Conservation (phyloP, 2,329 filamentous ascomycete genomes). For the Neoscytalidium dimidiatum region DNA sequence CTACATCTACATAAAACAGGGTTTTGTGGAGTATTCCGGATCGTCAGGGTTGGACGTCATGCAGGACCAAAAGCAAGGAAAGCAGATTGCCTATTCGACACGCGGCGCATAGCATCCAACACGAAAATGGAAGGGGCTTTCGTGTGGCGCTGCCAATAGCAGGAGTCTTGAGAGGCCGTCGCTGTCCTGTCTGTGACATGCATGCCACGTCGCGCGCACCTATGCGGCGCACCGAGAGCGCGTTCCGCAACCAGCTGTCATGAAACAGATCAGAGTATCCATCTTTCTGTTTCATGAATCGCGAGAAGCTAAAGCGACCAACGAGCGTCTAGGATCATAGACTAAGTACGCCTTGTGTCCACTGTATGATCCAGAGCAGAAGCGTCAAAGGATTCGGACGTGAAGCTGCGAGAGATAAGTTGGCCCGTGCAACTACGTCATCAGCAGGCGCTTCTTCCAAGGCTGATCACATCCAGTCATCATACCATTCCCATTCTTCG, state of each 20-base stretch:
- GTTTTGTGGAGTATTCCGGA: not conserved
- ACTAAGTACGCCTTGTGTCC: too few species aligned
- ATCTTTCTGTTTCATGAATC: not conserved
- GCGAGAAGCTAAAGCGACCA: not conserved
- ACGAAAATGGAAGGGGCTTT: not conserved
- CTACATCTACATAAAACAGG: not conserved
- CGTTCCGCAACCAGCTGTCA: not conserved
- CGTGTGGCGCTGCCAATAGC: not conserved
- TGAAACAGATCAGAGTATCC: not conserved
- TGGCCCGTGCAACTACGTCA: conserved; percentile 11
- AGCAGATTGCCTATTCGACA: not conserved
- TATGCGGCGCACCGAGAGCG: not conserved
- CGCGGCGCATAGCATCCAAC: not conserved
- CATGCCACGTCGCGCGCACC: conserved; percentile 9
- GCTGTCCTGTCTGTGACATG: not conserved
- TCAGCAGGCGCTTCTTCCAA: not conserved
- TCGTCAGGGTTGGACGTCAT: conserved; percentile 19
- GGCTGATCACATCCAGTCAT: not conserved
- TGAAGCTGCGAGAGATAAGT: not conserved
- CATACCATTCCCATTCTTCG: not conserved
- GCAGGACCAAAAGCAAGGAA: conserved; percentile 15
- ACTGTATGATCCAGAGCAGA: too few species aligned
- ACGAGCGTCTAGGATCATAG: too few species aligned
- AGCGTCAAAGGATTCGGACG: too few species aligned
- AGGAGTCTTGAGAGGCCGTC: not conserved